Base-by-base conservation (phyloP, 352 stramenopile genomes). In the Pythium angustatum region DNA sequence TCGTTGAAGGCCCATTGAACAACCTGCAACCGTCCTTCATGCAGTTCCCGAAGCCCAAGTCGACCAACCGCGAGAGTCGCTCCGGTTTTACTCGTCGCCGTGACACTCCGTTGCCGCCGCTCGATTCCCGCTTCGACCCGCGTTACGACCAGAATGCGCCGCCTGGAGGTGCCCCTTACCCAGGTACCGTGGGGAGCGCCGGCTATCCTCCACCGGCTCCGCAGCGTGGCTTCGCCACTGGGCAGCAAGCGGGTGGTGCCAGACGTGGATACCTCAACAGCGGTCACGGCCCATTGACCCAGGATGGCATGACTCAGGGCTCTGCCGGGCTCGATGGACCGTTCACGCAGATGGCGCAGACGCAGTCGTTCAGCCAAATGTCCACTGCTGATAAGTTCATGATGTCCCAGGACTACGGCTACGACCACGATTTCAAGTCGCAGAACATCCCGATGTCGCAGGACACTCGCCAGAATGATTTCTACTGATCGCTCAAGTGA, bases 11-110 rank as follows among this genome's bases (percentile, higher is more conserved):
- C 0, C 93, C 97, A 5, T 69, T 99, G 28, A 98, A 96, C 71
- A 99, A 99, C 72, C 81, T 99, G 26, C 96, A 98, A 63, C 78
- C 93, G 26, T 98, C 91, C 26, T 96, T 97, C 69, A 99, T 99
- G 92, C 97, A 97, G 55, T 98, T 99, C 81, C 93, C 96, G 54
- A 85, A 62, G 11, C 78, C 72, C 0, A 85, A 85, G 60, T 63
- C 79, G 17, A 58, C 73, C 9, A 72, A 76, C 22, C 76, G 76
- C 54, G 71, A 71, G 21, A 65, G 66, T 45, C 67, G 62, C 28
- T 73, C 62, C 30, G 76, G 73, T 4, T 71, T 69, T n/a, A 69
- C 69, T 11, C 82, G 78, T 45, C 78, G 80, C 49, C 83, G 87
- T 40, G 58, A 71, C 38, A 72, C 76, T 10, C 66, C 81, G 2